Percentiles rank a stretch among this genome's conserved stretches.
These are phyloP conservation scores for Colletotrichum camelliae DNA, from an alignment of 2,329 filamentous ascomycete species.

Conservation along the genomic window DNA sequence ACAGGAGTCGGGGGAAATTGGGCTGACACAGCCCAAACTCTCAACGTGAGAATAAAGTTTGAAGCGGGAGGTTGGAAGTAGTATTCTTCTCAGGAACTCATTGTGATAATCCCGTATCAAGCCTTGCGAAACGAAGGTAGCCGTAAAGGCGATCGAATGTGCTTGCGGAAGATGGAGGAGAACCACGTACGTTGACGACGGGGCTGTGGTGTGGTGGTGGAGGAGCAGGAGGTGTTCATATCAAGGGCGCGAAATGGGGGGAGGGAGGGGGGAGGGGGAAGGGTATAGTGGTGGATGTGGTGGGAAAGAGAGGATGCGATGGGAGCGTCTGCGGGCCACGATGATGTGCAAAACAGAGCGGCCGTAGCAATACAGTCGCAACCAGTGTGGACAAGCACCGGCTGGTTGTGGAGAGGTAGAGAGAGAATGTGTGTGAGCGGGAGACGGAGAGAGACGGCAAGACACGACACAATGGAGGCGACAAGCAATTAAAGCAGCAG, in stretches of 20 bases:
- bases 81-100: not conserved
- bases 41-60: conserved; percentile 16
- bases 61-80: not conserved
- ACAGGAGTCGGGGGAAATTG: conserved; percentile 17
- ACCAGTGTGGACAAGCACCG: not conserved
- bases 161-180: not conserved
- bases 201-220: not conserved
- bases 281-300: not conserved
- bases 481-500: not conserved
- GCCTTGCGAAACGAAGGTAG: not conserved
- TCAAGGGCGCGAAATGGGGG: not conserved
- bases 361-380: not conserved
- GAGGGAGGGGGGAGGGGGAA: not conserved
- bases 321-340: conserved; percentile 6
- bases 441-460: not conserved
- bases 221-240: not conserved
- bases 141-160: not conserved
- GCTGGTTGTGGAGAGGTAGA: not conserved
- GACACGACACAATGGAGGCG: not conserved
- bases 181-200: not conserved
- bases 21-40: conserved; percentile 22
- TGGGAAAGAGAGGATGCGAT: conserved; percentile 5
- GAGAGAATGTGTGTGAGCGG: not conserved
- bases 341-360: not conserved
- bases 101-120: not conserved